These are phyloP conservation scores for Ustilago shanxiensis DNA, from an alignment of 1,284 basidiomycete genomes.

Conservation along the genomic window DNA sequence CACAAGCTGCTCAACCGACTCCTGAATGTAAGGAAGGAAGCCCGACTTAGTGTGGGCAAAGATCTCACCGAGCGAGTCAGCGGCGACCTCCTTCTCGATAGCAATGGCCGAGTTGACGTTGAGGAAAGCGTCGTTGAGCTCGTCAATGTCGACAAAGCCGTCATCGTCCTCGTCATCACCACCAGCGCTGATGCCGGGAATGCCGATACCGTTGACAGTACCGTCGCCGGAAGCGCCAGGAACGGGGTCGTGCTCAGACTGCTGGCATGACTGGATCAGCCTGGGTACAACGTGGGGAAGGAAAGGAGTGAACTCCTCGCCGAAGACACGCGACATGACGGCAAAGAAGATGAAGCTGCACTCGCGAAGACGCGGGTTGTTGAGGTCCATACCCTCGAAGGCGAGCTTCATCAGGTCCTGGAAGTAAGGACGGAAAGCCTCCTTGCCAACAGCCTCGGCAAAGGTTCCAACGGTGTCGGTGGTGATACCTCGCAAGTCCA, in stretches of 20 bases:
- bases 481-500: slow-evolving; percentile 93
- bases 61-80: slow-evolving; percentile 92
- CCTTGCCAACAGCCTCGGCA: slow-evolving; percentile 94
- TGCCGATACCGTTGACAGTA: slow-evolving; percentile 73
- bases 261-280: slow-evolving; percentile 85
- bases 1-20: slow-evolving; percentile 83
- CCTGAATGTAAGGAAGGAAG: slow-evolving; percentile 85
- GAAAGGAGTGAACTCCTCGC: slow-evolving; percentile 91
- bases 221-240: slow-evolving; percentile 68
- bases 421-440: slow-evolving; percentile 95
- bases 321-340: slow-evolving; percentile 96
- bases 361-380: slow-evolving; percentile 87
- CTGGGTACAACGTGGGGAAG: slow-evolving; percentile 88
- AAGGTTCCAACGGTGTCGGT: slow-evolving; percentile 99
- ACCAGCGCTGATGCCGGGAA: slow-evolving; percentile 77
- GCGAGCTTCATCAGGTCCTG: slow-evolving; percentile 94
- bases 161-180: slow-evolving; percentile 76
- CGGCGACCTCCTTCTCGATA: slow-evolving; percentile 99
- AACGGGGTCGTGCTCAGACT: slow-evolving; percentile 74
- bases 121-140: slow-evolving; percentile 75
- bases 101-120: slow-evolving; percentile 93
- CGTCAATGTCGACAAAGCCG: slow-evolving; percentile 79
- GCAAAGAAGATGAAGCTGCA: slow-evolving; percentile 99
- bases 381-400: slow-evolving; percentile 89
- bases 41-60: slow-evolving; percentile 85